Conservation (phyloP, 164 flowering plant species). For the Magnolia sinica region DNA sequence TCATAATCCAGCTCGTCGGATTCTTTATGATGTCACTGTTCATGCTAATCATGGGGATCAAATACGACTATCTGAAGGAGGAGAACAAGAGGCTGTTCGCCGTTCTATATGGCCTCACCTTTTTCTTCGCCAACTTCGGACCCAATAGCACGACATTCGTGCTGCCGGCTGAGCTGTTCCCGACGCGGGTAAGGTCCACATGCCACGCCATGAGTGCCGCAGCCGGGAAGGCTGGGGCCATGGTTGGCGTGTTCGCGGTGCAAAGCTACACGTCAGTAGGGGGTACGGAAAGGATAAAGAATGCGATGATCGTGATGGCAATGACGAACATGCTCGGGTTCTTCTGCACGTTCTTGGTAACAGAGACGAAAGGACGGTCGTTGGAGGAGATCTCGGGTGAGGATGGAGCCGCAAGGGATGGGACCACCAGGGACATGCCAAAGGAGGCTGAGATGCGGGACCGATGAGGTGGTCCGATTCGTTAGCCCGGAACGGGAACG, state of each 20-base stretch:
- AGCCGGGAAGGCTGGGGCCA: constrained; percentile 58
- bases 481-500: no score
- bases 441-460: neutral
- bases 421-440: neutral
- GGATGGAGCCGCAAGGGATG: constrained; percentile 25
- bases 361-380: constrained; percentile 53
- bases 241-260: constrained; percentile 45
- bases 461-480: neutral
- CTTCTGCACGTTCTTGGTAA: constrained; percentile 43
- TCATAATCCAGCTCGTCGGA: constrained; percentile 63
- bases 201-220: constrained; percentile 60
- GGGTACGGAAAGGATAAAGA: constrained; percentile 6
- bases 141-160: constrained; percentile 60
- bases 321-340: constrained; percentile 51
- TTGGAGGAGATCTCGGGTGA: constrained; percentile 65
- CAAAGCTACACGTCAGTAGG: constrained; percentile 31
- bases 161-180: constrained; percentile 58
- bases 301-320: constrained; percentile 38
- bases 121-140: constrained; percentile 60
- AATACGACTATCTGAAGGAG: constrained; percentile 31
- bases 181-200: constrained; percentile 51
- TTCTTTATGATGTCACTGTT: constrained; percentile 77
- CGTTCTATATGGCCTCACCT: constrained; percentile 41
- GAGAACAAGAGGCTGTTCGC: constrained; percentile 25
- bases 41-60: constrained; percentile 62